Base-by-base conservation (phyloP, 352 stramenopile genomes). In the Pythium plurisporium region DNA sequence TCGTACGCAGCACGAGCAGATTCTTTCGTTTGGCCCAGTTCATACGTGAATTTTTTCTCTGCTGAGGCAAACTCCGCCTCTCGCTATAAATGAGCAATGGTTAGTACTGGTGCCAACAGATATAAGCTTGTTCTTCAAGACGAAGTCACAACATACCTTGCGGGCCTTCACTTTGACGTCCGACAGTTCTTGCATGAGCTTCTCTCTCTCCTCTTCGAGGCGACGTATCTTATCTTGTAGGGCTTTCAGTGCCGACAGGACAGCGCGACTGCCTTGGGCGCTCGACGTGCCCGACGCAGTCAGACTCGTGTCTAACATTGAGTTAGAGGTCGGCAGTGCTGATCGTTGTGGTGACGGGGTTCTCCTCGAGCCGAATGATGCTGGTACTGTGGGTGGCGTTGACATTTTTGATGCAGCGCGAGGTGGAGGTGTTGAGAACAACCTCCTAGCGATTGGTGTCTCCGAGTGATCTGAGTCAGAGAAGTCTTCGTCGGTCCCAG, bases 211-310 rank as follows among this genome's bases (percentile, higher is more conserved):
- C 25, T 83, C 66, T 55, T 92, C 82, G 1, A 92, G 64, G 6
- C 79, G 72, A 12, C 65, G 64, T 34, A 90, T 88, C 46, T 92
- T 92, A 63, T 92, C 77, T 33, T 92, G 82, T 5, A 92, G 72
- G 1, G 82, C 82, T 54, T 92, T 92, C 14, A 92, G 58, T 25
- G 82, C 82, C 0, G 76, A 86, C 6, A 91, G 60, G 4, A 91
- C 62, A 4, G 82, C 77, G n/a, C 81, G 79, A 55, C 79, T 89
- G 15, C 78, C 74, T 37, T 87, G 73, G 9, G 66, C 62, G 7
- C 44, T 63, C 2, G 47, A 54, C 14, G 47, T 37, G 4, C 40
- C 42, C 15, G 48, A 38, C 7, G 40, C 31, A 26, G 56, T 58
- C 10, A 58, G 27, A 31, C 48, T 64, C 19, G 33, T 54, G 19